Base-by-base conservation (phyloP, 306 rosid genomes). In the Urtica urens region DNA sequence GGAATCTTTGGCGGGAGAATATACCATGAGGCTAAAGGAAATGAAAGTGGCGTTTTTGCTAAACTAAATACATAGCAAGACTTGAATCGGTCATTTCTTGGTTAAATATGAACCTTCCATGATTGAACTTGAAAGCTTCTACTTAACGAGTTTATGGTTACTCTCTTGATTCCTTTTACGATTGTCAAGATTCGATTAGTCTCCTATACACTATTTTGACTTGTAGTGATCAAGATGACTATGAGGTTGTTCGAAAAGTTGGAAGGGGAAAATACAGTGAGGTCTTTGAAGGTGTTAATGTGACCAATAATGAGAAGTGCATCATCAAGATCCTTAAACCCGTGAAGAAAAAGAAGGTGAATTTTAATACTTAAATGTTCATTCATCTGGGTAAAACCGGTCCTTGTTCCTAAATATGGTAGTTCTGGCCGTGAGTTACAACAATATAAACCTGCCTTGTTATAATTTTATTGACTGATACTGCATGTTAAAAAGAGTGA, bases 251-350 rank as follows among this genome's bases (percentile, higher is more conserved):
- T 49, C 48, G 59, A 34, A 65, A 65, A 49, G 64, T 57, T 34
- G 64, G 64, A 37, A 57, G 70, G 56, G 70, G 70, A 37, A 65
- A 65, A 33, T 65, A 65, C 52, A 65, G 59, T 37, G 64, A 65
- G 59, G 70, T 65, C 3, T 57, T 65, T 15, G 70, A 65, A 52
- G 70, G 70, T 17, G 23, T 65, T 18, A 65, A 65, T 33, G 46
- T 65, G 22, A 65, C 48, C 54, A 65, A 43, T 42, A 65, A 34
- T 11, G 64, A 57, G 22, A 57, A 57, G 8, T 65, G 70, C 25
- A 34, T 65, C 17, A 50, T 65, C 59, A 65, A 65, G 59, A 65
- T 65, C 64, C 70, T 65, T 33, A 65, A 65, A 35, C 70, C 70
- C 1, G 55, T 57, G 8, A 65, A 57, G 64, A 65, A 65, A 22